A percentile compares a stretch with the other conserved stretches of the same genome.
Evolutionary conservation across 192 early-diverging fungal genomes (phyloP).

Genomic region (Linnemannia exigua): DNA sequence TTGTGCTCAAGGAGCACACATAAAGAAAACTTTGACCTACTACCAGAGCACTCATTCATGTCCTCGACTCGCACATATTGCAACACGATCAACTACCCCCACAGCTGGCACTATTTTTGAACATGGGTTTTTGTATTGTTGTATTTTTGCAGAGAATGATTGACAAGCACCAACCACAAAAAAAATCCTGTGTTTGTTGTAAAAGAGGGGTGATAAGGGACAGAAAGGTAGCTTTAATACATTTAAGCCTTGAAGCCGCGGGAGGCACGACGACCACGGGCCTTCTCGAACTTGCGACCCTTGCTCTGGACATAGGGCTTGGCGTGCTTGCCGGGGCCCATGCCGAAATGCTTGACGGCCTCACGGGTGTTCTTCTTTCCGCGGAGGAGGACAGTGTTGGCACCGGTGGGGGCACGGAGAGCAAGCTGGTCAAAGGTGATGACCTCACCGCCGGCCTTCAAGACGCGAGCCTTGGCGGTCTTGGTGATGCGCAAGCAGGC

Average conservation of each 20-base stretch:
- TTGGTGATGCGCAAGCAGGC: slow-evolving; percentile 97
- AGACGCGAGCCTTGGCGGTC: slow-evolving; percentile 96
- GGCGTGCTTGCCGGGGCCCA: slow-evolving; percentile 60
- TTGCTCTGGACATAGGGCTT: slow-evolving; percentile 97
- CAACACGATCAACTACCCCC: slow-evolving; percentile 26
- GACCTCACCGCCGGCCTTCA: slow-evolving; percentile 99
- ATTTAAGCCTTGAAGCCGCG: slow-evolving; percentile 96
- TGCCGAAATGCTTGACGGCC: slow-evolving; percentile 99
- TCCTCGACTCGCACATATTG: too few species aligned
- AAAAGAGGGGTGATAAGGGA: not conserved
- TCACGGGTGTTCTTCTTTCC: slow-evolving; percentile 95
- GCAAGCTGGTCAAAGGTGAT: slow-evolving; percentile 99
- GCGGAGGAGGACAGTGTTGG: slow-evolving; percentile 96
- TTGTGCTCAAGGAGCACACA: too few species aligned
- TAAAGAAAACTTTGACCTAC: not conserved
- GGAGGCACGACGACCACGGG: slow-evolving; percentile 99
- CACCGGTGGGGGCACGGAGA: slow-evolving; percentile 96
- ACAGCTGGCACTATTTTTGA: slow-evolving; percentile 45
- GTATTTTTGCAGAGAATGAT: slow-evolving; percentile 24
- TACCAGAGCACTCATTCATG: not conserved
- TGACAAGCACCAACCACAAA: slow-evolving; percentile 33
- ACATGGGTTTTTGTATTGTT: slow-evolving; percentile 22
- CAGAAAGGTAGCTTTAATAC: slow-evolving; percentile 29
- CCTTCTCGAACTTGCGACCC: slow-evolving; percentile 99
- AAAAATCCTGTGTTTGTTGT: not conserved